These are phyloP conservation scores for Ramularia endophylla DNA, from an alignment of 2,329 filamentous ascomycete species.

Conservation along the genomic window DNA sequence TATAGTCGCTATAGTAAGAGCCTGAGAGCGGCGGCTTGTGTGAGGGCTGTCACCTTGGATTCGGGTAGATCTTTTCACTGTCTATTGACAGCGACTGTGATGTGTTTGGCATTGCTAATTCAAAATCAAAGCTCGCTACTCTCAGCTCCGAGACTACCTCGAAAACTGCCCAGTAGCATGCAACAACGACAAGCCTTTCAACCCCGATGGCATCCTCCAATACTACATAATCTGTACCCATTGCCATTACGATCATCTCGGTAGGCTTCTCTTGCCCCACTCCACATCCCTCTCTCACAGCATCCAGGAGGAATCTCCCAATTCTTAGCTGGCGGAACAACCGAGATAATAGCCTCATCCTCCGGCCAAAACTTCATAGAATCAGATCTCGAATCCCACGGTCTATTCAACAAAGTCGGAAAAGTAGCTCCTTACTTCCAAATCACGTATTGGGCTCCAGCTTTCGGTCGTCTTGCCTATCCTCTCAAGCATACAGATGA, in stretches of 20 bases:
- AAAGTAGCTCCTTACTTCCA: conserved; percentile 36
- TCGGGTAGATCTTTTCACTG: no score
- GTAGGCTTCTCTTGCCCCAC: no score
- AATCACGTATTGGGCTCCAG: conserved; percentile 38
- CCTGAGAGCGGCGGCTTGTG: no score
- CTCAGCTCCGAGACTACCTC: conserved; percentile 37
- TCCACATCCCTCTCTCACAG: no score
- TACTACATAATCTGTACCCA: conserved; percentile 43
- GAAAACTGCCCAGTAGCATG: conserved; percentile 35
- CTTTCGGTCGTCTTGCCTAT: conserved; percentile 31
- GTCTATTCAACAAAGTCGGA: conserved; percentile 36
- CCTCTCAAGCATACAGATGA: conserved; percentile 11
- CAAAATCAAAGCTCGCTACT: conserved; percentile 20
- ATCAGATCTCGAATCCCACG: conserved; percentile 35
- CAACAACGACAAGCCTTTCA: conserved; percentile 34
- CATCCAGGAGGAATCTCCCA: conserved; percentile 29
- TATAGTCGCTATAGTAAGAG: no score
- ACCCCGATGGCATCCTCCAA: conserved; percentile 25
- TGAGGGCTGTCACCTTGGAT: no score
- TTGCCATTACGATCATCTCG: conserved; percentile 42
- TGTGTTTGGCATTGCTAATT: not conserved
- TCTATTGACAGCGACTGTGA: no score
- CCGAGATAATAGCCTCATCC: conserved; percentile 31
- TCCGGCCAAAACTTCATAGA: conserved; percentile 37
- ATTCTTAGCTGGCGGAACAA: conserved; percentile 27